Conservation (phyloP, 306 rosid species). For the Arachis hypogaea region DNA sequence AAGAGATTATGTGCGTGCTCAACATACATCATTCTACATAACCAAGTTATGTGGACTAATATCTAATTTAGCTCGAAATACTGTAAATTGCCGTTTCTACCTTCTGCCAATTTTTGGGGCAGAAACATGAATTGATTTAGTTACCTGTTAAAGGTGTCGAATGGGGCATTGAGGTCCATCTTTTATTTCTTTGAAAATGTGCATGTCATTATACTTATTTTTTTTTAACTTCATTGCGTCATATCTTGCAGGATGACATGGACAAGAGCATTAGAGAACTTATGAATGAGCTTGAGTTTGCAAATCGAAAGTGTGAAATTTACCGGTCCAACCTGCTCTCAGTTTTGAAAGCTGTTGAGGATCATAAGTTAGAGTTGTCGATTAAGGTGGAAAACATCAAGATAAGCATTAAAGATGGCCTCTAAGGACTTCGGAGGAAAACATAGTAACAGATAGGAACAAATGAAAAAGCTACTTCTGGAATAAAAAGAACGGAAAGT, state of each 20-base stretch:
- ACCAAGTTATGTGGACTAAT: neutral
- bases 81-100: constrained; percentile 1
- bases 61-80: neutral
- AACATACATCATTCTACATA: neutral
- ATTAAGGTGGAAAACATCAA: constrained; percentile 94
- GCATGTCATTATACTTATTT: constrained; percentile 16
- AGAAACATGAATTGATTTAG: constrained; percentile 25
- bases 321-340: constrained; percentile 95
- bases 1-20: neutral
- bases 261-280: constrained; percentile 78
- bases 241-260: constrained; percentile 78
- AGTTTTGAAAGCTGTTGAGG: constrained; percentile 94
- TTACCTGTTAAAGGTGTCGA: constrained; percentile 14
- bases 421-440: constrained; percentile 49
- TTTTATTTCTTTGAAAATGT: constrained; percentile 16
- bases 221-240: constrained; percentile 28
- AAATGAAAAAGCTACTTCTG: constrained; percentile 4
- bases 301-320: constrained; percentile 86
- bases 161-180: constrained; percentile 25
- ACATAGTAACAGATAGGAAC: constrained; percentile 40
- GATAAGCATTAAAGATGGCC: constrained; percentile 88
- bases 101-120: constrained; percentile 22
- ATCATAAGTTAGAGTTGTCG: constrained; percentile 88
- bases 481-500: no score
- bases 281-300: constrained; percentile 65